phyloP scores from a whole-genome alignment of 139 green algal species.

The Tetradesmus lagerheimii region DNA sequence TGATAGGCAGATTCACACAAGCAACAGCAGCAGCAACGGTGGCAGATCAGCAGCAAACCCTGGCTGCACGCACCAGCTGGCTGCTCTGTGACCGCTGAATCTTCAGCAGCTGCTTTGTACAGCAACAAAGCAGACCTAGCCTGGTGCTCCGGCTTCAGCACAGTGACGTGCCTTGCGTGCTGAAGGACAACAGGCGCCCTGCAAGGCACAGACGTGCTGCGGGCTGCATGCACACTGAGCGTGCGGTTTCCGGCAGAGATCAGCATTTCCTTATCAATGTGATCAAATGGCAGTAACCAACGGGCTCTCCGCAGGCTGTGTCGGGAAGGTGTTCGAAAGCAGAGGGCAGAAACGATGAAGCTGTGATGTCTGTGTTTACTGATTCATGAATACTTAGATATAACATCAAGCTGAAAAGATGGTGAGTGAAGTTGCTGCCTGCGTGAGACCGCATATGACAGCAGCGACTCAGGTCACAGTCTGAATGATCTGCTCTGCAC shows the following conservation, averaged over 20 bases:
- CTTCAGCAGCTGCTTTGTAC: background rate
- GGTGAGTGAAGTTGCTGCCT: too few species aligned
- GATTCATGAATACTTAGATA: too few species aligned
- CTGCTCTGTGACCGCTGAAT: background rate
- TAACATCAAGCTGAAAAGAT: too few species aligned
- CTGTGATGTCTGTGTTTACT: too few species aligned
- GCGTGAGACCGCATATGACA: background rate
- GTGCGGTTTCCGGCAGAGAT: background rate
- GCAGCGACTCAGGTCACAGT: background rate
- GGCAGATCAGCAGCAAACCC: background rate
- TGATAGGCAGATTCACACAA: background rate
- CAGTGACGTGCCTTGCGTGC: background rate
- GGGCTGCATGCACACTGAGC: background rate
- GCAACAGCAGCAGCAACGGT: background rate
- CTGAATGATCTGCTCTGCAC: background rate
- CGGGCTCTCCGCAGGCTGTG: background rate
- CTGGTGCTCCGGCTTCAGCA: too few species aligned
- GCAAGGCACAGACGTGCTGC: background rate
- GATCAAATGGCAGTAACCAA: too few species aligned
- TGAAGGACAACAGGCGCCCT: background rate
- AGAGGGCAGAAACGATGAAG: background rate
- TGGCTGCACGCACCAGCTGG: background rate
- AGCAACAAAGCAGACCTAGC: background rate
- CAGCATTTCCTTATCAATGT: background rate
- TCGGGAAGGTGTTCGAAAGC: background rate